Percentiles rank a stretch among this genome's conserved stretches.
Evolutionary conservation across 1,284 basidiomycete species (phyloP).

Genomic region (Kwoniella shivajii): DNA sequence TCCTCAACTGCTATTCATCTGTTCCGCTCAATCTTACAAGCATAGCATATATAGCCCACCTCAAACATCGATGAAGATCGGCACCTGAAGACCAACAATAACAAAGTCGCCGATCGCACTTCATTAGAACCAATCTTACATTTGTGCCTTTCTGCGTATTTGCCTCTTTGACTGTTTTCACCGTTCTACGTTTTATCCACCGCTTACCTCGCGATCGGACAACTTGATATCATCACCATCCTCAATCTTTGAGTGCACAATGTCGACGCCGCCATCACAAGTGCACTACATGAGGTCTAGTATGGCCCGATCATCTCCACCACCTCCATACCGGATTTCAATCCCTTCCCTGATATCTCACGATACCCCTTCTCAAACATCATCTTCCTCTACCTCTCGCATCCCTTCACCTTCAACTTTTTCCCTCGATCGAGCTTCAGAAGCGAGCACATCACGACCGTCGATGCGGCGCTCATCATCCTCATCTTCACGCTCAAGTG

Average conservation of each 20-base stretch:
- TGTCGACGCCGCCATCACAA: neutral
- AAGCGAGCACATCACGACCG: constrained; percentile 4
- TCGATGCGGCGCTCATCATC: constrained; percentile 5
- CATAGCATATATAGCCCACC: no score
- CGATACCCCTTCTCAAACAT: neutral
- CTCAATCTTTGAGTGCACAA: neutral
- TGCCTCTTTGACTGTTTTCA: neutral
- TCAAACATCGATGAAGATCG: no score
- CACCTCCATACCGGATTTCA: constrained; percentile 4
- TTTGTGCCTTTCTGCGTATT: neutral
- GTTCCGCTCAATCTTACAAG: neutral
- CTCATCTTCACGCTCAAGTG: neutral
- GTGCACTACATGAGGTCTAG: neutral
- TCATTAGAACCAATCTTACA: neutral
- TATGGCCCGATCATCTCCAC: constrained; percentile 12
- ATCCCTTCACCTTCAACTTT: neutral
- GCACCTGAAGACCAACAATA: no score
- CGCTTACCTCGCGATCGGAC: neutral
- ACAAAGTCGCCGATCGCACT: no score
- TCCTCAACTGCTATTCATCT: neutral
- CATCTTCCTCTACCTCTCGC: constrained; percentile 6
- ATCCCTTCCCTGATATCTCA: neutral
- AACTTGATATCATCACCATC: no score
- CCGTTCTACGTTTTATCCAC: no score
- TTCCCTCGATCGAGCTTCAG: neutral